Evolutionary conservation across 164 flowering plant species (phyloP).

Genomic region (Annona squamosa): DNA sequence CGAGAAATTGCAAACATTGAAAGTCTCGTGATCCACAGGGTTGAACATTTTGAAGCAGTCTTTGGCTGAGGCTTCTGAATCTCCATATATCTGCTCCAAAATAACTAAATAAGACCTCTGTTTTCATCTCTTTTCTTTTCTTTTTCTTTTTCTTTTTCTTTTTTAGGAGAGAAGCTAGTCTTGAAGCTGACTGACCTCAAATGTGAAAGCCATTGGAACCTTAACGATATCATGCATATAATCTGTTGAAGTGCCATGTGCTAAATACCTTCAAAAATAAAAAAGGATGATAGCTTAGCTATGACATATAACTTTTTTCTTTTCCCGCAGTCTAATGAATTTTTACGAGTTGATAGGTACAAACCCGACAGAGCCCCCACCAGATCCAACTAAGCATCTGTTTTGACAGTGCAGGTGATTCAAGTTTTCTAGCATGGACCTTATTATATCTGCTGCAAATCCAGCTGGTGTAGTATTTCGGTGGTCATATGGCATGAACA

Average conservation of each 20-base stretch:
- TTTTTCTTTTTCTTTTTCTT: background rate
- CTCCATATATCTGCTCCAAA: constrained; percentile 78
- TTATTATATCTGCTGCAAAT: constrained; percentile 48
- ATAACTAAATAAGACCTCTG: background rate
- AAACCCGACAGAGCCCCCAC: constrained; percentile 99
- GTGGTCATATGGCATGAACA: constrained; percentile 99
- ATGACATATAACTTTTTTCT: background rate
- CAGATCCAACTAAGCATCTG: constrained; percentile 91
- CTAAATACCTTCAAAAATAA: constrained; percentile 58
- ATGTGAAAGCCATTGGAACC: constrained; percentile 96
- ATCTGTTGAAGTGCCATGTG: constrained; percentile 99
- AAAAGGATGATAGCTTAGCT: background rate
- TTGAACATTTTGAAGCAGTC: constrained; percentile 98
- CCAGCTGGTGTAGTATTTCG: constrained; percentile 88
- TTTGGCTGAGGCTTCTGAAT: constrained; percentile 52
- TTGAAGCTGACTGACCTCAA: constrained; percentile 66
- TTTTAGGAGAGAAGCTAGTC: background rate
- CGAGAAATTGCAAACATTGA: constrained; percentile 37
- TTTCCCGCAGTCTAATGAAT: background rate
- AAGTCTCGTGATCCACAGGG: constrained; percentile 62
- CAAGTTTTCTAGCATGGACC: constrained; percentile 53
- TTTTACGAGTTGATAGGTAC: constrained; percentile 18
- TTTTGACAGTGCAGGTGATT: constrained; percentile 67
- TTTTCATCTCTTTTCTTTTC: background rate
- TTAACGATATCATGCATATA: constrained; percentile 75